Conservation (phyloP, 176 grass and related monocot genomes). For the Carex littledalei region DNA sequence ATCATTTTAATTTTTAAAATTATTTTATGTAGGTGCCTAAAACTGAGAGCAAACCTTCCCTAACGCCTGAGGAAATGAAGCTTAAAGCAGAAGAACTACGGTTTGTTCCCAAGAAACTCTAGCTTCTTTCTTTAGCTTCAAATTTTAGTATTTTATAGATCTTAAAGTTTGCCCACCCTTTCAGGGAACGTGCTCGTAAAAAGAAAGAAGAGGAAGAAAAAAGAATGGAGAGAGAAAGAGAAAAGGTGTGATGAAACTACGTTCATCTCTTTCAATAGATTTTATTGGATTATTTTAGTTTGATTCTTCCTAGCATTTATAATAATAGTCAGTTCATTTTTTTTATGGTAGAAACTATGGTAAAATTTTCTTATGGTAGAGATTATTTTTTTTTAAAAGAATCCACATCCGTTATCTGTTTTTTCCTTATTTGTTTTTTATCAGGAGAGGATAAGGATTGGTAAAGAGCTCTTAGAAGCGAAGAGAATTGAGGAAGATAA, state of each 20-base stretch:
- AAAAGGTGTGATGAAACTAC: constrained; percentile 47
- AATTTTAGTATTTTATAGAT: neutral
- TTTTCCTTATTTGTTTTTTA: neutral
- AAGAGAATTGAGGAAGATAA: constrained; percentile 95
- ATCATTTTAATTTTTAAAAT: neutral
- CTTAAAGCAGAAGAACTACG: constrained; percentile 83
- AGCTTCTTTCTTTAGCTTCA: constrained; percentile 16
- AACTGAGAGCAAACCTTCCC: constrained; percentile 43
- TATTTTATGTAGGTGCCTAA: constrained; percentile 24
- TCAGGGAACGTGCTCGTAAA: constrained; percentile 80
- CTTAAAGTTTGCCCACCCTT: neutral
- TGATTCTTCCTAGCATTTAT: neutral
- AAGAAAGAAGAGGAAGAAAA: constrained; percentile 99
- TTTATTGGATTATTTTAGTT: neutral
- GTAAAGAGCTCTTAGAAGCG: constrained; percentile 96
- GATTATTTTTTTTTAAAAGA: neutral
- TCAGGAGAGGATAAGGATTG: constrained; percentile 83
- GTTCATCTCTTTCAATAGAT: constrained; percentile 8
- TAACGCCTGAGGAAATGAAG: constrained; percentile 90
- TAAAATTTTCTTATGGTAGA: neutral
- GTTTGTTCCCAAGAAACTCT: constrained; percentile 38
- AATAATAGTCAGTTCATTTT: neutral
- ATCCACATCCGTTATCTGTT: constrained; percentile 1
- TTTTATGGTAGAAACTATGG: neutral
- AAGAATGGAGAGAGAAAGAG: constrained; percentile 94